Evolutionary conservation across 306 rosid genomes (phyloP), one percentile per base, ranked within the genome.

Genomic region (Aeschynomene evenia): DNA sequence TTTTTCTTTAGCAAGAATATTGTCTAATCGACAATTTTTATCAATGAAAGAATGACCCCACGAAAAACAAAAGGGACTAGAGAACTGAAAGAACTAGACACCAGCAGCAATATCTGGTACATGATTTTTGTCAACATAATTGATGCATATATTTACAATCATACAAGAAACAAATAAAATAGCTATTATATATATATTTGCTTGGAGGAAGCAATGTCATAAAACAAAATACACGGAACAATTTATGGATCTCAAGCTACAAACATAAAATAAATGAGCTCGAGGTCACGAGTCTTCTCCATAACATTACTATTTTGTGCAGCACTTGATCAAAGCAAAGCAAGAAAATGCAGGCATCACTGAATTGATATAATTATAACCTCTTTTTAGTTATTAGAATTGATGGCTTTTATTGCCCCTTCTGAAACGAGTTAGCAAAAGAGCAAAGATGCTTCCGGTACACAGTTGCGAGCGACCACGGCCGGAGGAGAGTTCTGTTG

Each of bases 401-500:
- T 49, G 63, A 70, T 13, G 19, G 56, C 73, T 80, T 74, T 45
- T 50, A 69, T 52, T 56, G 70, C 70, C 66, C 66, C 77, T 57
- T 46, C 55, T 26, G 74, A 69, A 75, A 57, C 58, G 71, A 72
- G 81, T 71, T 60, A 63, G 83, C 49, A 20, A 45, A 39, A 72
- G n/a, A 77, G 83, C 61, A 26, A n/a, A 37, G 66, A 72, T 58
- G 73, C 70, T 74, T 67, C 67, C 45, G 21, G 48, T 73, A 58
- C 60, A 72, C 65, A 53, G 74, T 83, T 58, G 85, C 85, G 62
- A 66, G 66, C 48, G 66, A 66, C 72, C 74, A 62, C n/a, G n/a
- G n/a, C n/a, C n/a, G n/a, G n/a, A n/a, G n/a, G 51, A 63, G 70
- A 73, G 69, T 65, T 50, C 65, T 49, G 66, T 68, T 77, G 75